Percentiles rank a stretch among this genome's conserved stretches.
Conservation (phyloP, 257 asterid genomes). For the Solanum raphanifolium region DNA sequence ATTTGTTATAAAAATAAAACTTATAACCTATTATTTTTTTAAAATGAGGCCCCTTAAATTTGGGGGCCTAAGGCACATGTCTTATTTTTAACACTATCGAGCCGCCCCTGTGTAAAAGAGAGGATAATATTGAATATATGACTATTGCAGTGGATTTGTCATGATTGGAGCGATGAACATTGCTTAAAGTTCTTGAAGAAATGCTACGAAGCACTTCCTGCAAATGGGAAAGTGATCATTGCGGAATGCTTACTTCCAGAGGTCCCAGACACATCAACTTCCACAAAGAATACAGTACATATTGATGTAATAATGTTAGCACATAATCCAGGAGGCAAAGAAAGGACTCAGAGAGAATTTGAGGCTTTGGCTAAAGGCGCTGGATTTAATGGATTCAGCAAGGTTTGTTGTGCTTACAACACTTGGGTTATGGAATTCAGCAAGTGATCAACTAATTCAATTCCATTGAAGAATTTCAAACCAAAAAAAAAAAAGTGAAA, state of each 20-base stretch:
- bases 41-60: too few species aligned
- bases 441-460: constrained; percentile 21
- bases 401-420: constrained; percentile 53
- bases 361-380: constrained; percentile 54
- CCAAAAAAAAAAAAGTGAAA: background rate
- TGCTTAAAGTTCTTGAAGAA: constrained; percentile 66
- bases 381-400: constrained; percentile 53
- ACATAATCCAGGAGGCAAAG: constrained; percentile 89
- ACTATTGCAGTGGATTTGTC: constrained; percentile 69
- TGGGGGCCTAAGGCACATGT: too few species aligned
- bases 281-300: constrained; percentile 52
- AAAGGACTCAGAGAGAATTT: constrained; percentile 86
- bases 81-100: too few species aligned
- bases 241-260: constrained; percentile 71
- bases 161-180: constrained; percentile 85
- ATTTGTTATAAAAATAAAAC: too few species aligned
- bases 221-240: constrained; percentile 68
- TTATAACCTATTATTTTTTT: too few species aligned
- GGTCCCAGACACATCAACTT: constrained; percentile 41
- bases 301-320: constrained; percentile 79
- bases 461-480: background rate
- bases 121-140: background rate
- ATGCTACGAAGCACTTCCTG: constrained; percentile 64
- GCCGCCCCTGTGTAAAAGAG: background rate
- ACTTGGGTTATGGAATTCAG: constrained; percentile 72